Conservation (phyloP, 2,329 filamentous ascomycete species). For the Cryoendolithus antarcticus region DNA sequence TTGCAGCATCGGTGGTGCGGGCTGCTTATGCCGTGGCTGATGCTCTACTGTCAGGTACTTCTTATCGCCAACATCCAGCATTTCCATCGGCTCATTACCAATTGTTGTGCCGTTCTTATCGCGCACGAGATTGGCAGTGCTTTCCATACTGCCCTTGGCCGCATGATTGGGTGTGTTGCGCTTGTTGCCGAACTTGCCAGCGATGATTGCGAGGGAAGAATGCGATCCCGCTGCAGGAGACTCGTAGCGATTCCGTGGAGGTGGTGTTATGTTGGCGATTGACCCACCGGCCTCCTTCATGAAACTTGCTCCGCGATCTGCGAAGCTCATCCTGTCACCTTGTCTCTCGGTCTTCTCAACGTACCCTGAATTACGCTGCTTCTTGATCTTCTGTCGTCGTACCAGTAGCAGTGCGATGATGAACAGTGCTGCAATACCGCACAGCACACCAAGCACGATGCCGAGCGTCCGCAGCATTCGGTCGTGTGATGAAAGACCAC, state of each 20-base stretch:
- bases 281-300: conserved; percentile 39
- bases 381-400: conserved; percentile 47
- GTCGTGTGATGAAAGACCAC: conserved; percentile 25
- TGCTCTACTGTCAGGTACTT: neutral
- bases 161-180: conserved; percentile 32
- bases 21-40: neutral
- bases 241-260: conserved; percentile 7
- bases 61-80: conserved; percentile 31
- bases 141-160: conserved; percentile 44
- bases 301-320: conserved; percentile 38
- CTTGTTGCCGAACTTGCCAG: conserved; percentile 44
- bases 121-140: conserved; percentile 48
- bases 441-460: conserved; percentile 69
- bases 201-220: conserved; percentile 36
- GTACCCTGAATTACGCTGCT: conserved; percentile 28
- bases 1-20: conserved; percentile 19
- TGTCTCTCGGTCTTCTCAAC: conserved; percentile 32
- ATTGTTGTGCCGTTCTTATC: conserved; percentile 39
- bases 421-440: conserved; percentile 60
- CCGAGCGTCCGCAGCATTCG: conserved; percentile 55
- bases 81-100: conserved; percentile 29
- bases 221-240: conserved; percentile 11
- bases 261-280: conserved; percentile 16
- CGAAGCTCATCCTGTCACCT: conserved; percentile 33
- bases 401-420: conserved; percentile 59